Percentiles rank a stretch among this genome's conserved stretches.
These are phyloP conservation scores for Candida khao-thaluensis DNA, from an alignment of 805 yeast genomes.

Conservation along the genomic window DNA sequence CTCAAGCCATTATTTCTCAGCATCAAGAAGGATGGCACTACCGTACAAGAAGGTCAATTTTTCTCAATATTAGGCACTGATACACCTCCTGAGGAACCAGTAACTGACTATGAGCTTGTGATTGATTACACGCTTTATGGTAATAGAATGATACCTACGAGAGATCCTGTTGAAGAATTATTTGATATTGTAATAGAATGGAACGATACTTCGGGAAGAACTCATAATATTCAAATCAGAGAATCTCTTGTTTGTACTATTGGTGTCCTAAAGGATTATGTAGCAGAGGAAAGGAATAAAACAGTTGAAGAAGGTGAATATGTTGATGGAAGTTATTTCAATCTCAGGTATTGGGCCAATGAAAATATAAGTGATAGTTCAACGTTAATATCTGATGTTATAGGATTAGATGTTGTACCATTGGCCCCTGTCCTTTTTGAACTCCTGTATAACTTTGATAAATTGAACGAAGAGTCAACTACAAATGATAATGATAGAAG, in stretches of 20 bases:
- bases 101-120: conserved; percentile 14
- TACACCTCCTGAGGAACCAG: conserved; percentile 10
- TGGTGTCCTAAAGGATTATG: conserved; percentile 18
- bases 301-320: conserved; percentile 5
- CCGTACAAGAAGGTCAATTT: conserved; percentile 14
- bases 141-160: conserved; percentile 19
- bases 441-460: conserved; percentile 12
- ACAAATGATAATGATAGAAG: not conserved
- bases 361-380: conserved; percentile 12
- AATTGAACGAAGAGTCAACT: not conserved
- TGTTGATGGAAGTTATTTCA: conserved; percentile 15
- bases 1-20: conserved; percentile 28
- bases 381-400: conserved; percentile 11
- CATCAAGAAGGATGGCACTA: conserved; percentile 9
- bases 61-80: conserved; percentile 12
- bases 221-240: conserved; percentile 14
- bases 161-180: conserved; percentile 25
- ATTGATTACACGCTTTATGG: conserved; percentile 26
- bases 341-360: conserved; percentile 13
- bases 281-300: conserved; percentile 17
- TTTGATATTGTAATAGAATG: conserved; percentile 23
- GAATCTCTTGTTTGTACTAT: conserved; percentile 24
- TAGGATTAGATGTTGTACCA: conserved; percentile 30
- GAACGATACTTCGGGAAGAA: conserved; percentile 12
- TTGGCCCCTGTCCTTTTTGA: conserved; percentile 17